phyloP scores from a whole-genome alignment of 176 grass and related monocot species.

The Miscanthus lutarioriparius region DNA sequence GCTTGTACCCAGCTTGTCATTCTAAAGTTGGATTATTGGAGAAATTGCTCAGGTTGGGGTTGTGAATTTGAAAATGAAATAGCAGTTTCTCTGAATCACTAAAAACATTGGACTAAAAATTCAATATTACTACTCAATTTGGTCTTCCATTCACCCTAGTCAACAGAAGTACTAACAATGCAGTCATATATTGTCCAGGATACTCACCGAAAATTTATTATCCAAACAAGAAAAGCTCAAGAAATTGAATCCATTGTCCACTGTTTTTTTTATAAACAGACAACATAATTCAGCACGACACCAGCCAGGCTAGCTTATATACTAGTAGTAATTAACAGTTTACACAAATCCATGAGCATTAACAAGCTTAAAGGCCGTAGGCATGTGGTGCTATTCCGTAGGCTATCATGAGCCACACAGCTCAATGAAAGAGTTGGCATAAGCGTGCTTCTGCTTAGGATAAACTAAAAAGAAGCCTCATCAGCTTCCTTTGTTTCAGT shows the following conservation, averaged over 20 bases:
- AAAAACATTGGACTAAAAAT: not conserved
- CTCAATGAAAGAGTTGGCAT: constrained; percentile 33
- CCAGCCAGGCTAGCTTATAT: too few species aligned
- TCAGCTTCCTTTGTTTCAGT: too few species aligned
- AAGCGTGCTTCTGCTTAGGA: constrained; percentile 45
- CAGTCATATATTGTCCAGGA: not conserved
- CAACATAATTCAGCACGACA: not conserved
- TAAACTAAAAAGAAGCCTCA: constrained; percentile 23
- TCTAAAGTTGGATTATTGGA: not conserved
- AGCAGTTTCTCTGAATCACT: not conserved
- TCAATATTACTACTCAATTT: not conserved
- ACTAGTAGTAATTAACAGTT: not conserved
- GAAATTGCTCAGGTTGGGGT: not conserved
- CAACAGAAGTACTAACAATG: not conserved
- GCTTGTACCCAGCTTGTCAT: not conserved
- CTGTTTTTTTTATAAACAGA: not conserved
- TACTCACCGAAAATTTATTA: not conserved
- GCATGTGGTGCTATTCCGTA: constrained; percentile 40
- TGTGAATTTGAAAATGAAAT: not conserved
- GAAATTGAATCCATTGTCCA: not conserved
- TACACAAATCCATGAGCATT: not conserved
- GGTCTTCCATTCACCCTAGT: not conserved
- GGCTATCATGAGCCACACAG: constrained; percentile 32
- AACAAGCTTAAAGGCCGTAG: not conserved
- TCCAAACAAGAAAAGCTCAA: not conserved